Evolutionary conservation across 2,329 filamentous ascomycete species (phyloP).

Genomic region (Alternaria sp.): DNA sequence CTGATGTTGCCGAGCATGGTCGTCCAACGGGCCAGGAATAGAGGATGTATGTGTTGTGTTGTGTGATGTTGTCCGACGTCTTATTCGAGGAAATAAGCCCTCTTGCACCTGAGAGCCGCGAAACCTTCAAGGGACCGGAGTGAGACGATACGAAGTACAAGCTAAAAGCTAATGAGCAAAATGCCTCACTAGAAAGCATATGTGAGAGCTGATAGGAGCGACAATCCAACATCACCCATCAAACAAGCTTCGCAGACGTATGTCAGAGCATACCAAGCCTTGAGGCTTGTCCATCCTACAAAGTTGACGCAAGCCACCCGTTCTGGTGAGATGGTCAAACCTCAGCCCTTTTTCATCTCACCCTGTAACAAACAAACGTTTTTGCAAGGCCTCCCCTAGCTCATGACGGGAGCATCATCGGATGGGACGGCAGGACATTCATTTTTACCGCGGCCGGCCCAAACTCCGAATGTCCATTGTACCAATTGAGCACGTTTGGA

Average conservation of each 20-base stretch:
- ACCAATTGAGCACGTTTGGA: background rate
- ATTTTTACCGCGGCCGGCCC: background rate
- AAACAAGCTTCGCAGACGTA: constrained; percentile 11
- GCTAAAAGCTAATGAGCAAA: background rate
- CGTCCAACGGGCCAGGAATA: background rate
- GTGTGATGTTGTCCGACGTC: background rate
- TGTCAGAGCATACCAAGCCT: constrained; percentile 8
- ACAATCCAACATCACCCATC: background rate
- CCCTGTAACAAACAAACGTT: background rate
- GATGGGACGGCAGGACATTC: background rate
- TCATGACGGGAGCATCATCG: background rate
- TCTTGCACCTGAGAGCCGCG: background rate
- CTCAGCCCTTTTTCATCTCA: background rate
- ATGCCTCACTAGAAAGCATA: background rate
- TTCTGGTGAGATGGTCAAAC: background rate
- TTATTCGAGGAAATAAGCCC: background rate
- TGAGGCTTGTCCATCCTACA: background rate
- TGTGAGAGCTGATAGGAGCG: background rate
- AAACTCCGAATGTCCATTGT: background rate
- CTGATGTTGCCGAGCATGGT: background rate
- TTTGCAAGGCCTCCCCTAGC: background rate
- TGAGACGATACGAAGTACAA: background rate
- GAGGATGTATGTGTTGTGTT: background rate
- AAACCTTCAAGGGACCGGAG: background rate
- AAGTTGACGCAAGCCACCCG: background rate